Percentiles rank a stretch among this genome's conserved stretches.
Conservation (phyloP, 208 protist genomes). For the Acanthamoeba triangularis region DNA sequence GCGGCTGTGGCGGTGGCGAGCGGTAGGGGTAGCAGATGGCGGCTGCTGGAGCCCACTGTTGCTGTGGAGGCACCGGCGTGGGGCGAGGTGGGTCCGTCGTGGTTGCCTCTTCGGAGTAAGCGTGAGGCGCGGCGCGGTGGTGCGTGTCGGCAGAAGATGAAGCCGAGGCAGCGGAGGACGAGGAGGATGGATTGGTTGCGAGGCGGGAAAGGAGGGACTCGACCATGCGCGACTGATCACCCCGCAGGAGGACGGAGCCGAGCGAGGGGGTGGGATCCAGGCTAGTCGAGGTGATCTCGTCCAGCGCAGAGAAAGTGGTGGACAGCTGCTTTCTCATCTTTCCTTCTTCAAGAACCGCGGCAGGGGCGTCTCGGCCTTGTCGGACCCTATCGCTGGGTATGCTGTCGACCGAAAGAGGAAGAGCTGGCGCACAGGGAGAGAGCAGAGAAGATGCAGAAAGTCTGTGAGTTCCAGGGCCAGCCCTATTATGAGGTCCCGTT, state of each 20-base stretch:
- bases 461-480: too few species aligned
- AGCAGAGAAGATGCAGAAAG: too few species aligned
- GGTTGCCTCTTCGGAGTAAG: too few species aligned
- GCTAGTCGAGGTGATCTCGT: constrained; percentile 9
- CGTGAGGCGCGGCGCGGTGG: too few species aligned
- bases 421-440: too few species aligned
- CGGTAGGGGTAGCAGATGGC: background rate
- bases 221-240: background rate
- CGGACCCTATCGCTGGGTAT: too few species aligned
- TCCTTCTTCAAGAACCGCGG: background rate
- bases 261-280: background rate
- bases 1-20: background rate
- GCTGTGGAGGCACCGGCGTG: too few species aligned
- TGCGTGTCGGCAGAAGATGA: background rate
- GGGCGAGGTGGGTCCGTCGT: too few species aligned
- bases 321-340: constrained; percentile 55
- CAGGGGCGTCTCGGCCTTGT: too few species aligned
- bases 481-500: too few species aligned
- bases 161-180: background rate
- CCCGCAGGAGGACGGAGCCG: background rate
- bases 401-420: too few species aligned
- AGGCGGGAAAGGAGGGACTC: background rate
- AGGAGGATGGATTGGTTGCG: background rate
- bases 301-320: constrained; percentile 19
- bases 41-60: too few species aligned